These are phyloP conservation scores for Diaporthe ampelina DNA, from an alignment of 2,329 filamentous ascomycete species.

Conservation along the genomic window DNA sequence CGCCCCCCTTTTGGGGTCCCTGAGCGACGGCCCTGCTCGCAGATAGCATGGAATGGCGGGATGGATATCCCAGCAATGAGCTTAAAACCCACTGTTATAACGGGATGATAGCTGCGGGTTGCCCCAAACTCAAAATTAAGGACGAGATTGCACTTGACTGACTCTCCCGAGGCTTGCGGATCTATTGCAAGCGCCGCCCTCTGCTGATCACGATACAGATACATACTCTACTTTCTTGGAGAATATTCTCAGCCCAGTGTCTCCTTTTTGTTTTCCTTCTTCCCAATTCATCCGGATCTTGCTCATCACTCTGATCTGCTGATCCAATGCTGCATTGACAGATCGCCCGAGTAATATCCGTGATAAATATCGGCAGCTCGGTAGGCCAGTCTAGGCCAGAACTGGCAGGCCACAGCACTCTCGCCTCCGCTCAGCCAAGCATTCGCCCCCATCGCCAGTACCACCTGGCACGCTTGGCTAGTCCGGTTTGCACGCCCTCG, in stretches of 20 bases:
- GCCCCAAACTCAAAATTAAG: background rate
- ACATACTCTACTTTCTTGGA: background rate
- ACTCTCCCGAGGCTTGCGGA: background rate
- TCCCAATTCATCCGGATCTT: conserved; percentile 9
- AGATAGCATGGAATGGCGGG: background rate
- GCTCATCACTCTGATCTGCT: conserved; percentile 2
- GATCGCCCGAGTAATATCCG: conserved; percentile 23
- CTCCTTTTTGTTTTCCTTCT: too few species aligned
- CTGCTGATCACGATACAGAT: too few species aligned
- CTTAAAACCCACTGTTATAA: conserved; percentile 18
- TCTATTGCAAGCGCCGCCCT: too few species aligned
- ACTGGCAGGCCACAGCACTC: background rate
- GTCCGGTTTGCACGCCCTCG: conserved; percentile 3
- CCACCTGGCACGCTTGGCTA: conserved; percentile 15
- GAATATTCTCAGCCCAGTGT: background rate
- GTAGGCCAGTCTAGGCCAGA: background rate
- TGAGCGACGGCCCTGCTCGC: background rate
- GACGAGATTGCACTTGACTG: conserved; percentile 7
- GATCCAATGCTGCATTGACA: conserved; percentile 15
- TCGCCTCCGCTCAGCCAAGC: conserved; percentile 20
- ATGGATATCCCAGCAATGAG: conserved; percentile 24
- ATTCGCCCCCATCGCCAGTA: conserved; percentile 3
- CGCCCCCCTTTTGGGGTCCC: background rate
- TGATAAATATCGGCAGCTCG: conserved; percentile 24
- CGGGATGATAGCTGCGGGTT: conserved; percentile 2